These are phyloP conservation scores for Dujonia santamariae DNA, from an alignment of 1,139 yeast species.

Conservation along the genomic window DNA sequence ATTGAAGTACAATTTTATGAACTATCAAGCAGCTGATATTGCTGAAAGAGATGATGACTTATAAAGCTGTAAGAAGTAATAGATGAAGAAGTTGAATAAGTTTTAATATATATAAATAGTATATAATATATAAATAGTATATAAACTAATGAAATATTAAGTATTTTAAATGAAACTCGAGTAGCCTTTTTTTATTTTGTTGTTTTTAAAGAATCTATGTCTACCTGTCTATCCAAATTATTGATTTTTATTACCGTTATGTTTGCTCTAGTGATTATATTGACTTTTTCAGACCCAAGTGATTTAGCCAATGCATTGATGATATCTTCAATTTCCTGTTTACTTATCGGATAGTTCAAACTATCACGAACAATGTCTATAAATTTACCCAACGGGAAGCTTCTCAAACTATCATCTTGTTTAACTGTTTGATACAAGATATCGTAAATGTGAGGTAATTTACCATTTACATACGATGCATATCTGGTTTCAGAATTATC, in stretches of 20 bases:
- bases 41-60: slow-evolving; percentile 49
- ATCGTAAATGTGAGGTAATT: slow-evolving; percentile 37
- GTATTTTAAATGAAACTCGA: too few relatives aligned
- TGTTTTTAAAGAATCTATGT: slow-evolving; percentile 11
- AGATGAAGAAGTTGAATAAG: too few relatives aligned
- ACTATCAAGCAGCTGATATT: slow-evolving; percentile 88
- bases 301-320: slow-evolving; percentile 17
- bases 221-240: slow-evolving; percentile 25
- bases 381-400: slow-evolving; percentile 25
- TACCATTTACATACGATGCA: slow-evolving; percentile 36
- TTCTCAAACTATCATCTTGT: not conserved
- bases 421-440: slow-evolving; percentile 27
- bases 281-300: slow-evolving; percentile 15
- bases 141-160: too few relatives aligned
- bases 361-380: slow-evolving; percentile 33
- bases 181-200: too few relatives aligned
- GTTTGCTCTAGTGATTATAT: slow-evolving; percentile 18
- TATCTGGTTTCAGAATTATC: slow-evolving; percentile 35
- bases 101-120: too few relatives aligned
- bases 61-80: not conserved
- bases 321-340: slow-evolving; percentile 30
- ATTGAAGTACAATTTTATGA: slow-evolving; percentile 84
- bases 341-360: slow-evolving; percentile 28
- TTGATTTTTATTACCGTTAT: slow-evolving; percentile 27
- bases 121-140: too few relatives aligned